Evolutionary conservation across 2,329 filamentous ascomycete genomes (phyloP).

Genomic region (Colletotrichum magnum): DNA sequence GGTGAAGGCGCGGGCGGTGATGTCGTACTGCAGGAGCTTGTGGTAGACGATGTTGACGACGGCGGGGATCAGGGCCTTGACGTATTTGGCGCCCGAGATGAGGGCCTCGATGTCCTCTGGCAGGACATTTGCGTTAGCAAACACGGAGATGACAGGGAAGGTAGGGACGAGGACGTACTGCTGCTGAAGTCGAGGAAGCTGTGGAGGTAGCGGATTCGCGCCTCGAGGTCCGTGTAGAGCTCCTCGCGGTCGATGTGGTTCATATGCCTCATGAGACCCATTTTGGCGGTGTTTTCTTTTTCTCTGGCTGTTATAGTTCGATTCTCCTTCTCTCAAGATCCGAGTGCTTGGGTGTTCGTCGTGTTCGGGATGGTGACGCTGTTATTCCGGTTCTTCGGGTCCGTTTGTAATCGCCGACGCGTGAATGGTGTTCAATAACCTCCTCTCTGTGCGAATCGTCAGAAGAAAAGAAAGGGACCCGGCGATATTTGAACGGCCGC

Average conservation of each 20-base stretch:
- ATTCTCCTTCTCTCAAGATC: too few species aligned
- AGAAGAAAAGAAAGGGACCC: not conserved
- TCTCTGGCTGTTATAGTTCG: not conserved
- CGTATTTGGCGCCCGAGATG: slow-evolving; percentile 78
- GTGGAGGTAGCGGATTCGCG: slow-evolving; percentile 79
- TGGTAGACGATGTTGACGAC: slow-evolving; percentile 89
- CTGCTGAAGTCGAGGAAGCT: slow-evolving; percentile 82
- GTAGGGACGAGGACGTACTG: too few species aligned
- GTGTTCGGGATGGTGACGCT: too few species aligned
- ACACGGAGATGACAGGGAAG: too few species aligned
- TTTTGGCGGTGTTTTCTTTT: slow-evolving; percentile 14
- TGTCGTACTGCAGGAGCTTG: slow-evolving; percentile 85
- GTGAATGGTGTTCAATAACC: not conserved
- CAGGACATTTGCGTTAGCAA: too few species aligned
- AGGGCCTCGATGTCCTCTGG: slow-evolving; percentile 83
- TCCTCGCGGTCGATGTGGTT: slow-evolving; percentile 79
- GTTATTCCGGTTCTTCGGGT: too few species aligned
- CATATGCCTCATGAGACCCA: slow-evolving; percentile 45
- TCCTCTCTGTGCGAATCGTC: not conserved
- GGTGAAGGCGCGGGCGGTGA: slow-evolving; percentile 83
- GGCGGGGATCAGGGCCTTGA: slow-evolving; percentile 85
- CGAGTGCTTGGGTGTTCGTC: too few species aligned
- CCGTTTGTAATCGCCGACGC: not conserved
- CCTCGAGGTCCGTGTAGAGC: slow-evolving; percentile 79
- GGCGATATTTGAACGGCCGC: slow-evolving; percentile 31